A percentile compares a stretch with the other conserved stretches of the same genome.
These are phyloP conservation scores for Aspergillus asperescens DNA, from an alignment of 495 filamentous ascomycete species.

Conservation along the genomic window DNA sequence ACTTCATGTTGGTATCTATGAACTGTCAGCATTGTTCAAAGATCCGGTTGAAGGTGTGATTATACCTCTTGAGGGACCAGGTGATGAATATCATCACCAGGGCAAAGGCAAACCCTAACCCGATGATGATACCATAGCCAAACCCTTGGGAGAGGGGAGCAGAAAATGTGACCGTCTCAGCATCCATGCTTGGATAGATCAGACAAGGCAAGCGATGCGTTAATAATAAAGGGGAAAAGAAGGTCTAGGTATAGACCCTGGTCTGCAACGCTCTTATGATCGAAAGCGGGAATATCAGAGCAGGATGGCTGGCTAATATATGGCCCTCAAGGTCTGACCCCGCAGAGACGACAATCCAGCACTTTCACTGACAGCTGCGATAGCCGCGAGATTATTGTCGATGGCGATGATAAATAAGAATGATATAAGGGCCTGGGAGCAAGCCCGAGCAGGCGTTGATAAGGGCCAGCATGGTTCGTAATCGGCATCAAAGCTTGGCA, in stretches of 20 bases:
- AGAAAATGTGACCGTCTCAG: slow-evolving; percentile 23
- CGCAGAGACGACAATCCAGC: neutral
- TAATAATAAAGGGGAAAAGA: no score
- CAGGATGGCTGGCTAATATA: slow-evolving; percentile 4
- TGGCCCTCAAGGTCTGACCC: slow-evolving; percentile 4
- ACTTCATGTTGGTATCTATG: slow-evolving; percentile 82
- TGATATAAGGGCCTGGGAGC: neutral
- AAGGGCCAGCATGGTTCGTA: slow-evolving; percentile 11
- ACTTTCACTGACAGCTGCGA: neutral
- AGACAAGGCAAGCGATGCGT: no score
- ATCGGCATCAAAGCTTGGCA: neutral
- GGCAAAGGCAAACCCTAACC: slow-evolving; percentile 70
- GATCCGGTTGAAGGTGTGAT: no score
- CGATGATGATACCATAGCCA: slow-evolving; percentile 81
- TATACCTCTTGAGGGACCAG: slow-evolving; percentile 64
- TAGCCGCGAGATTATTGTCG: slow-evolving; percentile 5
- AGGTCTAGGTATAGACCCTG: neutral
- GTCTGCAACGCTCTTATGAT: neutral
- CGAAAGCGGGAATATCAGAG: neutral
- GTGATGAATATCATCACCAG: slow-evolving; percentile 78
- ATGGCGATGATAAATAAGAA: slow-evolving; percentile 11
- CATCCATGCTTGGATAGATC: neutral
- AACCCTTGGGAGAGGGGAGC: slow-evolving; percentile 63
- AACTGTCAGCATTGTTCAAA: neutral
- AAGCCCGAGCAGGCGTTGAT: neutral